These are phyloP conservation scores for Pseudogymnoascus pannorum DNA, from an alignment of 2,329 filamentous ascomycete genomes.

Conservation along the genomic window DNA sequence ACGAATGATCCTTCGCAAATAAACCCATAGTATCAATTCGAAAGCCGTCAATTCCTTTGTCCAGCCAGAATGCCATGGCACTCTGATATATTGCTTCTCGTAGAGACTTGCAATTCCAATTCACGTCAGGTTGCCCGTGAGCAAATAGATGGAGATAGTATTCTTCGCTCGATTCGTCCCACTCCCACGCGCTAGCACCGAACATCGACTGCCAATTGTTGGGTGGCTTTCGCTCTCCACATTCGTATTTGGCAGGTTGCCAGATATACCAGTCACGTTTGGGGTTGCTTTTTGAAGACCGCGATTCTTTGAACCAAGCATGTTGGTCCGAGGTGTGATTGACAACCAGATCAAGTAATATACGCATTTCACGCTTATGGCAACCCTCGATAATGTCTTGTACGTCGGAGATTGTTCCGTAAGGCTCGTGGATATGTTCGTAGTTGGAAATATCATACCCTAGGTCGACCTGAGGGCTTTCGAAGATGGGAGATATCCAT, in stretches of 20 bases:
- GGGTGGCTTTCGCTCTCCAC: conserved; percentile 59
- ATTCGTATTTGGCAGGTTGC: conserved; percentile 43
- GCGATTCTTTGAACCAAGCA: conserved; percentile 53
- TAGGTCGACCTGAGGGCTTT: conserved; percentile 59
- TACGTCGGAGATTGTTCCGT: conserved; percentile 60
- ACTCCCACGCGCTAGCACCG: conserved; percentile 57
- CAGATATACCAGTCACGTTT: conserved; percentile 62
- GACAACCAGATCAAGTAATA: conserved; percentile 69
- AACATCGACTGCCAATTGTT: conserved; percentile 67
- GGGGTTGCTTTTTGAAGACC: conserved; percentile 39
- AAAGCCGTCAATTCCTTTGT: conserved; percentile 65
- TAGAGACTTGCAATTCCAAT: conserved; percentile 67
- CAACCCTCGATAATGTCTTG: conserved; percentile 53
- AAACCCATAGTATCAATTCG: conserved; percentile 68
- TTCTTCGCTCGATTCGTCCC: conserved; percentile 62
- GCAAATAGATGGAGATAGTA: conserved; percentile 75
- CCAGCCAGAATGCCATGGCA: conserved; percentile 74
- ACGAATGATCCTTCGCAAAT: conserved; percentile 55
- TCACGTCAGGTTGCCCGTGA: conserved; percentile 72
- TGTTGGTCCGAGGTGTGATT: conserved; percentile 67
- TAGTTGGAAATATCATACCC: conserved; percentile 66
- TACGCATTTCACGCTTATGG: conserved; percentile 56
- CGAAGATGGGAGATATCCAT: conserved; percentile 62
- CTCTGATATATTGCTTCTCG: conserved; percentile 63
- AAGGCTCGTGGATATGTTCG: conserved; percentile 54